Evolutionary conservation across 2,329 filamentous ascomycete genomes (phyloP).

Genomic region (Beauveria pseudobassiana): DNA sequence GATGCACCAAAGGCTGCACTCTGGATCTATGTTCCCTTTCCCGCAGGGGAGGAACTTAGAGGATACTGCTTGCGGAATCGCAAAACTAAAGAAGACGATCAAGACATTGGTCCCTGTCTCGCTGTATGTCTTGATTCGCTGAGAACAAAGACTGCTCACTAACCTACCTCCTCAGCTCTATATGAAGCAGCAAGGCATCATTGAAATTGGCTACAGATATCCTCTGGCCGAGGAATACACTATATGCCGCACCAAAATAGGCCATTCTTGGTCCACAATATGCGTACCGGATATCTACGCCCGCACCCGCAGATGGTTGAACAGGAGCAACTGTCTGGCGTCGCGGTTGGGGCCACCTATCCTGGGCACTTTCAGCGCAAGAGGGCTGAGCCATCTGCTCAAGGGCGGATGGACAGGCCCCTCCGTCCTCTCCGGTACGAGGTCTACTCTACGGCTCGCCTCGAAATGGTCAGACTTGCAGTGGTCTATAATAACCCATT

Average conservation of each 20-base stretch:
- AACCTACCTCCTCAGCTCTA: not conserved
- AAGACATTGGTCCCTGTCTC: not conserved
- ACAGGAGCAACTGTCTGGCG: not conserved
- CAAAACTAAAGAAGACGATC: not conserved
- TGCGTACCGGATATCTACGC: not conserved
- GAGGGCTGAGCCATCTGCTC: not conserved
- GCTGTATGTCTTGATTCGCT: not conserved
- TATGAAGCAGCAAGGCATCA: slow-evolving; percentile 1
- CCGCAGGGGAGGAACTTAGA: not conserved
- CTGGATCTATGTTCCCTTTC: slow-evolving; percentile 6
- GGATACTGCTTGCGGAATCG: slow-evolving; percentile 1
- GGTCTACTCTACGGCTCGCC: not conserved
- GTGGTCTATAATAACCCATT: not conserved
- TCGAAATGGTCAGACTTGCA: not conserved
- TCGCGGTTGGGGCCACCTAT: not conserved
- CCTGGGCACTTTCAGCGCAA: not conserved
- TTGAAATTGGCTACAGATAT: slow-evolving; percentile 2
- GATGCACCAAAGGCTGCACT: not conserved
- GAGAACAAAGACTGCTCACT: not conserved
- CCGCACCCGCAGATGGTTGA: not conserved
- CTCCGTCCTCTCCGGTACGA: not conserved
- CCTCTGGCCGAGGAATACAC: not conserved
- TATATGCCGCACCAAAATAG: not conserved
- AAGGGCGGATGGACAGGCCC: not conserved
- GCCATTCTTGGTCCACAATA: not conserved